These are phyloP conservation scores for Didymella lethalis DNA, from an alignment of 2,329 filamentous ascomycete species.

Conservation along the genomic window DNA sequence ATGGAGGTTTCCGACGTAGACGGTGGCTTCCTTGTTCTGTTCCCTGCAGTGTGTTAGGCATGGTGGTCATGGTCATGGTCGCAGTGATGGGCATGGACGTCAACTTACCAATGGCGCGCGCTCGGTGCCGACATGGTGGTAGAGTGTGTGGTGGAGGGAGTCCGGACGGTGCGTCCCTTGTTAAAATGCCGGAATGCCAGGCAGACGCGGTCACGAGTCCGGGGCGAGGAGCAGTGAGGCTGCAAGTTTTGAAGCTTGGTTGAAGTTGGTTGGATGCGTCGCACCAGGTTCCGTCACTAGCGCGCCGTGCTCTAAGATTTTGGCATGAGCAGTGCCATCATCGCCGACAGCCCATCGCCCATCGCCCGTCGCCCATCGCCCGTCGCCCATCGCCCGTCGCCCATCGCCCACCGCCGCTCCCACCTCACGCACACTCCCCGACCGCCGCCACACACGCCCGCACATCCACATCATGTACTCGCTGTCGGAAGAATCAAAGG, in stretches of 20 bases:
- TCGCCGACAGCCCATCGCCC: conserved; percentile 24
- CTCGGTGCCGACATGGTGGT: conserved; percentile 64
- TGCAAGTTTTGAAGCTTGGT: conserved; percentile 29
- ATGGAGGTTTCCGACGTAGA: conserved; percentile 98
- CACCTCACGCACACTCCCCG: not conserved
- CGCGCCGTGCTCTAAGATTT: conserved; percentile 32
- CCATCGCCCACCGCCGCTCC: conserved; percentile 20
- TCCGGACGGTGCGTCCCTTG: too few species aligned
- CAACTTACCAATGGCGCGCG: conserved; percentile 76
- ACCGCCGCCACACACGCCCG: not conserved
- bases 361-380: conserved; percentile 11
- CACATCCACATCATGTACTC: conserved; percentile 53
- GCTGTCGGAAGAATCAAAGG: conserved; percentile 98
- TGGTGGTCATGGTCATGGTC: too few species aligned
- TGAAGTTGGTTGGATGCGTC: not conserved
- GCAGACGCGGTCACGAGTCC: not conserved
- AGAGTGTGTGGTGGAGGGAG: not conserved
- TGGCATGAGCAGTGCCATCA: conserved; percentile 30
- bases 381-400: conserved; percentile 22
- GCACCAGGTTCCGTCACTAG: conserved; percentile 25
- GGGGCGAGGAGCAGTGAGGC: not conserved
- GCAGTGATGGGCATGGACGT: not conserved
- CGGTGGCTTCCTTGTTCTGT: conserved; percentile 97
- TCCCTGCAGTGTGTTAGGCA: conserved; percentile 54
- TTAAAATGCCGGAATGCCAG: not conserved